Evolutionary conservation across 129 eudicot genomes (phyloP), one percentile per base, ranked within the genome.

Genomic region (Calendula officinalis): DNA sequence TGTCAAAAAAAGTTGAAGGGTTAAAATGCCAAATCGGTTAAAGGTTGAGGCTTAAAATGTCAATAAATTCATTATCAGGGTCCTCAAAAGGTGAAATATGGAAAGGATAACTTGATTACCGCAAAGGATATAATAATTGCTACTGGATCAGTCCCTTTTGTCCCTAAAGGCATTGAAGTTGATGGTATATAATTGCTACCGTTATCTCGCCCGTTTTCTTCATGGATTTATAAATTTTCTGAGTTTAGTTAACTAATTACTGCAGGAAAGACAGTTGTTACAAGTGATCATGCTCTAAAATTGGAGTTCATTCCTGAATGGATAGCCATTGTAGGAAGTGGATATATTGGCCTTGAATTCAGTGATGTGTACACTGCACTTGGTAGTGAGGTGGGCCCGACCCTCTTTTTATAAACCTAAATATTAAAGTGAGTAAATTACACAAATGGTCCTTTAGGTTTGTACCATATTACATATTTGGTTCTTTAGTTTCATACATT

Each of bases 291-390:
- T 82, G 97, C 97, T 54, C 81, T 90, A 13, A 90, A 87, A 41
- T 34, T 87, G 86, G 90, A 87, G 76, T 60, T 74, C 46, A 56
- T 83, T 60, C 95, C 90, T 37, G 90, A 87, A 30, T 84, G 91
- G 95, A 77, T 87, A 68, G 95, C 88, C 66, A 84, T 83, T 32
- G 88, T 87, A 46, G 90, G 88, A 74, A 87, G 95, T 79, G 95
- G 87, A 7, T 87, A 84, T 39, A 83, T 83, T 64, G 95, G 90
- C 49, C 97, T 91, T 65, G 97, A 91, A 62, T 91, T 87, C 69
- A 91, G 96, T 55, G 97, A 91, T 72, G 97, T 91, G 66, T 91
- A 91, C 81, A 91, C 97, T 16, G 95, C 97, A 48, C 97, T 91
- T 67, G 97, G 97, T 49, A 87, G 97, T 66, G 97, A 91, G 97